Base-by-base conservation (phyloP, 225 moss, liverwort and hornwort genomes). In the Pseudoscleropodium purum region DNA sequence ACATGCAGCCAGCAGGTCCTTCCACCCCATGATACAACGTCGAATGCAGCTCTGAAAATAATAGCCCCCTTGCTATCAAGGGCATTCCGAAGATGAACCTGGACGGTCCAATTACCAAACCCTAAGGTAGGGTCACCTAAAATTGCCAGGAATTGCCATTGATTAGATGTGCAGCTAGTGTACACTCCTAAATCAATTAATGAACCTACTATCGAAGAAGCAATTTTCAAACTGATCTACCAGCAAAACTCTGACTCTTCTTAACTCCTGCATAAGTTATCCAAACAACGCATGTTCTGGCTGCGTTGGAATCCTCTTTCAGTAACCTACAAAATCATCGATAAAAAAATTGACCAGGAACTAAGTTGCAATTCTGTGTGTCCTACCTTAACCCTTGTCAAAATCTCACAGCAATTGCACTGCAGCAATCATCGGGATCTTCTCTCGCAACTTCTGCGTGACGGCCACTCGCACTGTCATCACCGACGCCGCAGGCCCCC, bases 381-480 rank as follows among this genome's bases (percentile, higher is more conserved):
- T 49, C 81, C 88, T 79, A 67, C 79, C 79, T 77, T 77, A 85
- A 76, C 45, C 41, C 79, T 47, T 84, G 62, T 75, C 87, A 47
- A 59, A 75, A 37, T 82, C 69, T 81, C 73, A 87, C 81, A 94
- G 92, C 88, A 97, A 89, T 91, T 97, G 99, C 36, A 99, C 99
- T 51, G 99, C 99, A 82, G 99, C 99, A 83, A 99, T 99, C 99
- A 99, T 96, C 51, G 96, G 99, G 81, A 97, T 99, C 91, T 99
- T 99, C 93, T 99, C 99, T 60, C 96, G 91, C 51, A 99, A 87
- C 81, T 99, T 99, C 93, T 99, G 97, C n/a, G 97, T 99, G 75
- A 97, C 96, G 21, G 99, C 96, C 74, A 99, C 99, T 36, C 97
- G 95, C 82, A 97, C 97, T n/a, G 99, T 99, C 99, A 97, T 97